Conservation (phyloP, 352 stramenopile species). For the Globisporangium splendens region DNA sequence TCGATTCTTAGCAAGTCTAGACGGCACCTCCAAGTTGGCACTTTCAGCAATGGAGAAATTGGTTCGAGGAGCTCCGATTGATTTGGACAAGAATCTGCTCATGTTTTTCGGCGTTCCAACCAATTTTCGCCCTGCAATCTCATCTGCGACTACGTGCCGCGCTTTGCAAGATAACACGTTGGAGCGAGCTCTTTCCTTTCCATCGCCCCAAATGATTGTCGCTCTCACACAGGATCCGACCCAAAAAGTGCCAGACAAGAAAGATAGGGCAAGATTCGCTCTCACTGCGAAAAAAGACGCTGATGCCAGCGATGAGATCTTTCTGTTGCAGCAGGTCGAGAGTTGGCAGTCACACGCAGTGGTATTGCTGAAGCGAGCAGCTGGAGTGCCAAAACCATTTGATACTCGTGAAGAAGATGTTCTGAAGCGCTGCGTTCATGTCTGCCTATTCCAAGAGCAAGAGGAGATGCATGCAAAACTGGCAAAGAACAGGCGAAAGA, state of each 20-base stretch:
- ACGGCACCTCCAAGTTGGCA: conserved; percentile 40
- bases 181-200: conserved; percentile 65
- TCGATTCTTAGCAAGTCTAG: conserved; percentile 35
- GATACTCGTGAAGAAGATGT: conserved; percentile 76
- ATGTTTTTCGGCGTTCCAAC: conserved; percentile 77
- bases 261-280: conserved; percentile 24
- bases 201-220: conserved; percentile 62
- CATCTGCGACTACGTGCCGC: conserved; percentile 42
- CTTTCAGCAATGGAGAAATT: conserved; percentile 80
- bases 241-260: conserved; percentile 21
- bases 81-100: conserved; percentile 65
- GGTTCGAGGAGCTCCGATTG: conserved; percentile 52
- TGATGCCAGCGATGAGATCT: conserved; percentile 26
- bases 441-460: conserved; percentile 72
- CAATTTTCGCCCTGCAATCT: conserved; percentile 73
- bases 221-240: conserved; percentile 36
- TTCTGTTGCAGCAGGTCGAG: conserved; percentile 53
- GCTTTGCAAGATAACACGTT: conserved; percentile 55
- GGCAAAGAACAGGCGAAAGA: conserved; percentile 13
- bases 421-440: conserved; percentile 73
- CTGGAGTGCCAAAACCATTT: conserved; percentile 69
- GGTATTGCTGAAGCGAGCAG: conserved; percentile 69
- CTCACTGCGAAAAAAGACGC: conserved; percentile 20
- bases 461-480: conserved; percentile 18
- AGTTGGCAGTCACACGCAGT: conserved; percentile 55